A percentile compares a stretch with the other conserved stretches of the same genome.
These are phyloP conservation scores for Claviceps sp. DNA, from an alignment of 2,329 filamentous ascomycete genomes.

Conservation along the genomic window DNA sequence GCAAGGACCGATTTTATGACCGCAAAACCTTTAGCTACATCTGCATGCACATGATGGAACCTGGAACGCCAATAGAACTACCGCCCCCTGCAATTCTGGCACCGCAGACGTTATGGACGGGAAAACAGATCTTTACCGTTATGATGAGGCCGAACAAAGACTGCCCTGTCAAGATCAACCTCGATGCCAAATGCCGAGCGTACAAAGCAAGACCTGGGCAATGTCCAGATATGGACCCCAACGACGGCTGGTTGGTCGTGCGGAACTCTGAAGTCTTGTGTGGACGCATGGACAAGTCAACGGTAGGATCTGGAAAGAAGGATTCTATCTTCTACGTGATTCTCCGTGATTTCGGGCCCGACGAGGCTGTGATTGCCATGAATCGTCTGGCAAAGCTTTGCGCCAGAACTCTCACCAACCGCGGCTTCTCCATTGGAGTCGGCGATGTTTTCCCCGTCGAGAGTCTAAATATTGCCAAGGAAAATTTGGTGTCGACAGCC, in stretches of 20 bases:
- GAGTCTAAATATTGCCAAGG: conserved; percentile 57
- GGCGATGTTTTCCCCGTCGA: conserved; percentile 82
- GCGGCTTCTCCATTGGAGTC: conserved; percentile 92
- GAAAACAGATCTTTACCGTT: conserved; percentile 91
- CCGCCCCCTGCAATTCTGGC: conserved; percentile 80
- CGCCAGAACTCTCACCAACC: conserved; percentile 74
- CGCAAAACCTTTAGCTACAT: conserved; percentile 79
- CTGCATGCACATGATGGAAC: conserved; percentile 87
- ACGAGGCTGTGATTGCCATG: conserved; percentile 82
- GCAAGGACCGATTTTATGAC: conserved; percentile 87
- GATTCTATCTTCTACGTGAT: conserved; percentile 97
- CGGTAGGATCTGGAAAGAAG: conserved; percentile 94
- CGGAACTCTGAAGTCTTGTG: conserved; percentile 97
- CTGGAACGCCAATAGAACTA: conserved; percentile 63
- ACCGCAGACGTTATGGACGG: conserved; percentile 82
- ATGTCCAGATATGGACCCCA: conserved; percentile 61
- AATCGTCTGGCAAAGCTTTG: conserved; percentile 85
- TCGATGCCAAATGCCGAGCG: conserved; percentile 66
- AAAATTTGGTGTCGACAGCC: conserved; percentile 60
- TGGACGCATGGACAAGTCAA: conserved; percentile 94
- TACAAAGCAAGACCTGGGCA: conserved; percentile 29
- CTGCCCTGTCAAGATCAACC: conserved; percentile 74
- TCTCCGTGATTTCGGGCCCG: conserved; percentile 83
- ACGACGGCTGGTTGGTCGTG: conserved; percentile 84
- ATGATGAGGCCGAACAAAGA: conserved; percentile 78